Evolutionary conservation across 306 rosid genomes (phyloP), one percentile per base, ranked within the genome.

Genomic region (Sicyos baderoa): DNA sequence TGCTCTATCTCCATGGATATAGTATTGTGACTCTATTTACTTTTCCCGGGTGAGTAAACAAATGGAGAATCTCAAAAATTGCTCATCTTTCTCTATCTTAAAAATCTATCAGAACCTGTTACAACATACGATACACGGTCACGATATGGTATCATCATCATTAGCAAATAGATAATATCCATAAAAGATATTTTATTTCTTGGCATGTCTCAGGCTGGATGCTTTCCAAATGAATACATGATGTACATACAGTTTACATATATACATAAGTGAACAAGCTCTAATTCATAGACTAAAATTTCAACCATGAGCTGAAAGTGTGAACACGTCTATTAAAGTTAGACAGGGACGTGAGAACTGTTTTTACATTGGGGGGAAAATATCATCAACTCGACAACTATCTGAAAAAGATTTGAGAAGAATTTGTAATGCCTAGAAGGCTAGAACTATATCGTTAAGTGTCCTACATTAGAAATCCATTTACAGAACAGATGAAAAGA

Each of bases 21-120:
- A 60, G 47, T 66, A 35, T 14, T 4, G 18, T 0, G 35, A 48
- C 71, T 66, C 72, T 21, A 6, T 35, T 12, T 12, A 40, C 17
- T 42, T 67, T 16, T 23, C 37, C 23, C 57, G 23, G 72, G 44
- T 48, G 14, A 29, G 56, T 47, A 66, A 66, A 66, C 71, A 67
- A 48, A 22, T 11, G 25, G 55, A 67, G 71, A 67, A 67, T 47
- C 71, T 48, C 56, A 67, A 67, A 67, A 67, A 16, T 21, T 67
- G 56, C 22, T 67, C 72, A 49, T 67, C 72, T 67, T 25, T 67
- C 69, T 66, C 72, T 67, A 48, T 47, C 57, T 23, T 67, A 67
- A 67, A 23, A 67, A 3, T 49, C 72, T 67, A 67, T 45, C 72
- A 67, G 22, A 49, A 67, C 72, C 72, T 67, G 72, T 66, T n/a